These are phyloP conservation scores for Quercus bicolor DNA, from an alignment of 306 rosid genomes.

Conservation along the genomic window DNA sequence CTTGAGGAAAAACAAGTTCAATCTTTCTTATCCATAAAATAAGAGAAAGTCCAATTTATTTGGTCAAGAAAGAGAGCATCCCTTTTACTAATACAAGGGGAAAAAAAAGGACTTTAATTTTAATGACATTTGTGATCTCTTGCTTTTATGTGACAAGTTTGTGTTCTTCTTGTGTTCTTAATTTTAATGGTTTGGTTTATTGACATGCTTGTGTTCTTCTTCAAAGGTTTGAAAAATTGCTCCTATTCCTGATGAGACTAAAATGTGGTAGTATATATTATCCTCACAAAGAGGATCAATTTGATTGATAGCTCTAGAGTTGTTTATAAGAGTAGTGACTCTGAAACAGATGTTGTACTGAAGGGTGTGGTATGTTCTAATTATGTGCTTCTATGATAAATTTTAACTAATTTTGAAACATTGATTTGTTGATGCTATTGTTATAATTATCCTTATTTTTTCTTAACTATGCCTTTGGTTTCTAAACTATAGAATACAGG, in stretches of 20 bases:
- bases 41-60: neutral
- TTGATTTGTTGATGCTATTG: neutral
- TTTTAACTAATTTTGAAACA: neutral
- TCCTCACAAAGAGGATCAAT: conserved; percentile 90
- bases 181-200: neutral
- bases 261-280: conserved; percentile 88
- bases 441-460: neutral
- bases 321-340: conserved; percentile 62
- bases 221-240: conserved; percentile 95
- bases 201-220: conserved; percentile 17
- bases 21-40: neutral
- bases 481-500: neutral
- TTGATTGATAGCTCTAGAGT: conserved; percentile 92
- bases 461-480: neutral
- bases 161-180: neutral
- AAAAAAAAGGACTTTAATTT: no score
- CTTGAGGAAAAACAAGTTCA: neutral
- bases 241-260: conserved; percentile 94
- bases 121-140: neutral
- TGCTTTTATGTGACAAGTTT: neutral
- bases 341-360: conserved; percentile 36
- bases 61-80: no score
- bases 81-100: no score
- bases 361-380: conserved; percentile 83
- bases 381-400: neutral